Evolutionary conservation across 345 rosid genomes (phyloP), one percentile per base, ranked within the genome.

Genomic region (Viola odorata): DNA sequence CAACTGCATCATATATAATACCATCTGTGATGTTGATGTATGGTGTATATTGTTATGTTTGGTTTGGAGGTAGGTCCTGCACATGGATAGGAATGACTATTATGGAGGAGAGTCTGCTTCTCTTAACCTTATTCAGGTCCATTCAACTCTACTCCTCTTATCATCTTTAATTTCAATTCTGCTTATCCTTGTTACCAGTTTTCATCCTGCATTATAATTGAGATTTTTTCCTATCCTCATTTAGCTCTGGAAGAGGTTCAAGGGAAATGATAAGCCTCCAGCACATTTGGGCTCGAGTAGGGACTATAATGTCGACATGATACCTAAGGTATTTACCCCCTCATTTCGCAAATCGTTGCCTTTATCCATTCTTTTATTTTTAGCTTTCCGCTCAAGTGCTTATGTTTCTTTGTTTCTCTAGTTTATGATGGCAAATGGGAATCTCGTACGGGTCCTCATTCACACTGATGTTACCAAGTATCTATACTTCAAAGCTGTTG

Each of bases 41-140:
- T 23, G 2, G 32, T 23, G 2, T 23, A 12, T 17, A 49, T 49
- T 14, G 15, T 49, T 14, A 49, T 6, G 52, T 49, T 49, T 49
- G 8, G 52, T 49, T 23, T 1, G 32, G 32, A 23, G 16, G 49
- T 76, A 95, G 99, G 97, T 91, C 40, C 86, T 94, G 81, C 99
- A 94, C 75, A 94, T 94, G 97, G 99, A 94, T 72, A 84, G 95
- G 69, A 90, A 90, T 74, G 99, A 90, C 69, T 90, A 94, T 66
- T 90, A 88, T 54, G 99, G 99, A 69, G 99, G 96, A 63, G 99
- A 94, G 77, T 86, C 97, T 60, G 81, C 97, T n/a, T 95, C 97
- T 0, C 96, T 95, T 48, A 95, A 91, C 73, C 97, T 95, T 69
- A 75, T 77, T 75, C 95, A 95, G 99, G 99, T 94, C 64, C 38